Conservation (phyloP, 305 asterid species). For the Fraxinus velutina region DNA sequence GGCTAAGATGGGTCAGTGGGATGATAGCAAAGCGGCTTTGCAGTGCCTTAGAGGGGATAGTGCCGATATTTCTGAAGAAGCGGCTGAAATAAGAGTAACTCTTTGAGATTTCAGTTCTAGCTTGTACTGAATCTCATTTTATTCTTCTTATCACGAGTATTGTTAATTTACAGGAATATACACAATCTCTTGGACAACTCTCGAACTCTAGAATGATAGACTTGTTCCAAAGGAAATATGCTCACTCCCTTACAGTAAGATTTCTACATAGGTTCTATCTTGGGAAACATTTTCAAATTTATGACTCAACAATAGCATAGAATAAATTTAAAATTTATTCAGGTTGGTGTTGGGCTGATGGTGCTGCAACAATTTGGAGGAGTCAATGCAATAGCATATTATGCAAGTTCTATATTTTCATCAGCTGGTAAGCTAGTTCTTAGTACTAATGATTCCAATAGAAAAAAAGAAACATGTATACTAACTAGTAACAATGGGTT, state of each 20-base stretch:
- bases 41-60: constrained; percentile 52
- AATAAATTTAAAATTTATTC: constrained; percentile 19
- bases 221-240: constrained; percentile 72
- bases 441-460: background rate
- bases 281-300: background rate
- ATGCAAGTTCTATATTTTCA: constrained; percentile 79
- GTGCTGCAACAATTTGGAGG: constrained; percentile 90
- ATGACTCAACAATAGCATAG: background rate
- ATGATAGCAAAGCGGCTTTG: constrained; percentile 47
- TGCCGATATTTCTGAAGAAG: constrained; percentile 50
- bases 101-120: background rate
- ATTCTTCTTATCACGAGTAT: background rate
- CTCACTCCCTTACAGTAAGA: constrained; percentile 64
- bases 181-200: constrained; percentile 48
- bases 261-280: constrained; percentile 9
- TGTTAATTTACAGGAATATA: constrained; percentile 44
- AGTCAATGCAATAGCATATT: constrained; percentile 74
- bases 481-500: constrained; percentile 18
- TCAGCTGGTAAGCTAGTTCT: constrained; percentile 53
- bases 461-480: background rate
- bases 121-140: constrained; percentile 11
- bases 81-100: constrained; percentile 51
- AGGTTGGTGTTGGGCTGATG: constrained; percentile 94
- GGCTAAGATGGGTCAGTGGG: constrained; percentile 61
- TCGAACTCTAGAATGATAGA: constrained; percentile 51